phyloP scores from a whole-genome alignment of 768 basidiomycete genomes.

The Collybiopsis luxurians region DNA sequence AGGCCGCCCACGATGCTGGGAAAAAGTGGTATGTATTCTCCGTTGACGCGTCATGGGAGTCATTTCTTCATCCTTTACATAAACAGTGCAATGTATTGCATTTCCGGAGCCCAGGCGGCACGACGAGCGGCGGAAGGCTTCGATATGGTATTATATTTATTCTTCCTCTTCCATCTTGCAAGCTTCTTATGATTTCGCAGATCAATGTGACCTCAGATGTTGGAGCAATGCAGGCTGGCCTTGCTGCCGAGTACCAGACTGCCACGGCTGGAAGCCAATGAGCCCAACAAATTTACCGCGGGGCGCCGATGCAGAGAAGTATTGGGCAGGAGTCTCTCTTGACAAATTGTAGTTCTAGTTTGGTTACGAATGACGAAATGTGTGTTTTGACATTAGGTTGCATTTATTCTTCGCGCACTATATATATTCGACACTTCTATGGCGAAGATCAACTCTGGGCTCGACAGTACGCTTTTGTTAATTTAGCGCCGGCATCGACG shows the following conservation, averaged over 20 bases:
- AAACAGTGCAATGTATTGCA: slow-evolving; percentile 47
- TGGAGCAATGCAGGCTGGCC: slow-evolving; percentile 27
- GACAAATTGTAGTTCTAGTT: too few species aligned
- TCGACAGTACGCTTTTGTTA: too few species aligned
- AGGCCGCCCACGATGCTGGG: slow-evolving; percentile 45
- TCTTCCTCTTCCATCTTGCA: slow-evolving; percentile 4
- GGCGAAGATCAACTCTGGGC: too few species aligned
- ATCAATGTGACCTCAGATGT: slow-evolving; percentile 37
- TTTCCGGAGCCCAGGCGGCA: slow-evolving; percentile 39
- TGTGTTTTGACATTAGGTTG: too few species aligned
- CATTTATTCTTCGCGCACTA: too few species aligned
- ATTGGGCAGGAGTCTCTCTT: too few species aligned
- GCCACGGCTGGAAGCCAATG: background rate
- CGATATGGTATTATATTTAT: slow-evolving; percentile 38
- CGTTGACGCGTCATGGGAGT: background rate
- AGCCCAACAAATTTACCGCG: too few species aligned
- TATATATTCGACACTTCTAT: too few species aligned
- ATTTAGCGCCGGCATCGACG: too few species aligned
- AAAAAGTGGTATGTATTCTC: slow-evolving; percentile 58
- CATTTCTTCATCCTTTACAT: too few species aligned
- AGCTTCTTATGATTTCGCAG: slow-evolving; percentile 15
- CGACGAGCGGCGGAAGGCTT: slow-evolving; percentile 48
- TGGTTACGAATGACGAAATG: too few species aligned
- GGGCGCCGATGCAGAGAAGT: too few species aligned
- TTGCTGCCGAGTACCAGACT: background rate